Percentiles rank a stretch among this genome's conserved stretches.
These are phyloP conservation scores for Petunia secreta DNA, from an alignment of 257 asterid species.

Conservation along the genomic window DNA sequence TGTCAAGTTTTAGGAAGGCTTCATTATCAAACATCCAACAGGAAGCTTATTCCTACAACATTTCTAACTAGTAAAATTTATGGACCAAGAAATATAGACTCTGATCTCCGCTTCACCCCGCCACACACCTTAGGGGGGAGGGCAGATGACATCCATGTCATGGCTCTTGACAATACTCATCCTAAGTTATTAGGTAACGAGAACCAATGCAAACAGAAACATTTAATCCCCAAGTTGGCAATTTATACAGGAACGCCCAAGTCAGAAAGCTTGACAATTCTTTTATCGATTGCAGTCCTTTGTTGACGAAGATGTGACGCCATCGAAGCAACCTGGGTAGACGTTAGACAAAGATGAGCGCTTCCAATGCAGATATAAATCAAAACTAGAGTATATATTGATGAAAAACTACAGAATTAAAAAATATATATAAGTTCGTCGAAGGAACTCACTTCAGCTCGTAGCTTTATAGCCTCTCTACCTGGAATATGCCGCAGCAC, in stretches of 20 bases:
- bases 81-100: neutral
- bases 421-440: conserved; percentile 5
- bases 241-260: conserved; percentile 71
- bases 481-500: conserved; percentile 88
- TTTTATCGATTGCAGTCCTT: conserved; percentile 62
- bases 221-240: neutral
- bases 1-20: too few relatives aligned
- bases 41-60: too few relatives aligned
- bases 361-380: neutral
- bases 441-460: conserved; percentile 75
- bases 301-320: conserved; percentile 78
- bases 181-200: conserved; percentile 7
- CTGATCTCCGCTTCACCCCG: neutral
- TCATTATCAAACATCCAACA: too few relatives aligned
- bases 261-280: conserved; percentile 70
- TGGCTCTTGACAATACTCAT: neutral
- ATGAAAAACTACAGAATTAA: neutral
- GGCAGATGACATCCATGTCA: neutral
- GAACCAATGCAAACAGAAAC: neutral
- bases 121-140: neutral
- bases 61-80: too few relatives aligned
- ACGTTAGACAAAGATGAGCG: neutral
- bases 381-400: conserved; percentile 13
- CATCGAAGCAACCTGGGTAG: conserved; percentile 87
- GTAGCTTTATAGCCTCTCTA: conserved; percentile 84